Base-by-base conservation (phyloP, 176 grass and related monocot species). In the Phoenix roebelenii region DNA sequence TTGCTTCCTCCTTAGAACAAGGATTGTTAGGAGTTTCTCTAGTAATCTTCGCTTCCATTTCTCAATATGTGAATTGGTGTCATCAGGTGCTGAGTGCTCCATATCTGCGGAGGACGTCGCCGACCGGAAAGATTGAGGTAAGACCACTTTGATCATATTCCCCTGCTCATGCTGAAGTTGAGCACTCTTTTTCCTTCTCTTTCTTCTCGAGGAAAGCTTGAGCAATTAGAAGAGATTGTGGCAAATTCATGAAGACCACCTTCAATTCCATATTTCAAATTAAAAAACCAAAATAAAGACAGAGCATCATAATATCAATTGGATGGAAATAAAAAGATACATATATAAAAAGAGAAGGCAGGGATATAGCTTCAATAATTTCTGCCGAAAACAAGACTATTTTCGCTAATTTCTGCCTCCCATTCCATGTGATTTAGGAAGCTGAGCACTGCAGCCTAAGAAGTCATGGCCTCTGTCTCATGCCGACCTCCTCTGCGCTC, bases 381-480 rank as follows among this genome's bases (percentile, higher is more conserved):
- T 30, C 5, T 30, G 28, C 28, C 6, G 28, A 30, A 30, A 44
- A 44, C 35, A 44, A 3, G 35, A 44, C 1, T 14, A 10, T 44
- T 44, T 12, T 44, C 35, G 12, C 35, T 66, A 17, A 65, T 25
- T 3, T 50, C 16, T 24, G 6, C 14, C 15, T 49, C 50, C 52
- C 7, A 23, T 70, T 49, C 3, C 39, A 64, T 73, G 5, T 60
- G 50, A 75, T 68, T 44, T 75, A 96, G 92, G 83, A 87, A 7
- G 72, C 79, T 16, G 80, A 78, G 12, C 79, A 74, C 67, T 89
- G 83, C 80, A 99, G 68, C 59, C 78, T 99, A 17, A 73, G 71
- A 67, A 93, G 70, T 70, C 82, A 88, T 18, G 94, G 94, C 4
- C 94, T 99, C 18, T 99, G 88, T 73, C 87, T 99, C 16, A 74